Percentiles rank a stretch among this genome's conserved stretches.
phyloP scores from a whole-genome alignment of 306 rosid genomes.

The Quercus aquifolioides region DNA sequence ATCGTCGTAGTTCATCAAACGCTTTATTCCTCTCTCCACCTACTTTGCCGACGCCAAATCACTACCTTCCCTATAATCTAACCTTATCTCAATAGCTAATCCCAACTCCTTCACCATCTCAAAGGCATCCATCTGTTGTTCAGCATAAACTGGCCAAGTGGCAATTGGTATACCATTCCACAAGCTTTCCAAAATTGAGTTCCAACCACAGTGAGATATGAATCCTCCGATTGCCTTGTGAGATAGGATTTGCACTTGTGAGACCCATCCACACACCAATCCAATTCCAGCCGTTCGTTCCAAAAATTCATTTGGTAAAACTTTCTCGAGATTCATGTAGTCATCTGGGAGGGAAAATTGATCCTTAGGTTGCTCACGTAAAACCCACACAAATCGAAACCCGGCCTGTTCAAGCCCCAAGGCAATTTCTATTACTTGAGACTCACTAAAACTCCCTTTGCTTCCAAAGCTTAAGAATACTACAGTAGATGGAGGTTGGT shows the following conservation, averaged over 20 bases:
- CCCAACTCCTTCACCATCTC: constrained; percentile 58
- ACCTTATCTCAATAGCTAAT: constrained; percentile 46
- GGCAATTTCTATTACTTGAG: constrained; percentile 31
- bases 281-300: constrained; percentile 38
- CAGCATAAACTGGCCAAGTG: constrained; percentile 62
- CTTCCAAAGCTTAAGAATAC: constrained; percentile 42
- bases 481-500: constrained; percentile 22
- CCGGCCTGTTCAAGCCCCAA: constrained; percentile 40
- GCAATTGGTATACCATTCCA: constrained; percentile 61
- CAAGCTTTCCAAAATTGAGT: constrained; percentile 56
- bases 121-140: constrained; percentile 61
- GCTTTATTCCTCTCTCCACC: constrained; percentile 30
- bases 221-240: constrained; percentile 51
- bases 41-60: constrained; percentile 35
- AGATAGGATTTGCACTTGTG: constrained; percentile 44
- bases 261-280: constrained; percentile 51
- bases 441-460: constrained; percentile 26
- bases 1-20: constrained; percentile 25
- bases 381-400: constrained; percentile 41
- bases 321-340: not conserved
- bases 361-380: constrained; percentile 43
- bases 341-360: constrained; percentile 27
- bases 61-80: constrained; percentile 42
- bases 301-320: constrained; percentile 38
- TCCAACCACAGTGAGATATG: constrained; percentile 72